Evolutionary conservation across 768 basidiomycete species (phyloP).

Genomic region (Leccinum olivaceopallidum): DNA sequence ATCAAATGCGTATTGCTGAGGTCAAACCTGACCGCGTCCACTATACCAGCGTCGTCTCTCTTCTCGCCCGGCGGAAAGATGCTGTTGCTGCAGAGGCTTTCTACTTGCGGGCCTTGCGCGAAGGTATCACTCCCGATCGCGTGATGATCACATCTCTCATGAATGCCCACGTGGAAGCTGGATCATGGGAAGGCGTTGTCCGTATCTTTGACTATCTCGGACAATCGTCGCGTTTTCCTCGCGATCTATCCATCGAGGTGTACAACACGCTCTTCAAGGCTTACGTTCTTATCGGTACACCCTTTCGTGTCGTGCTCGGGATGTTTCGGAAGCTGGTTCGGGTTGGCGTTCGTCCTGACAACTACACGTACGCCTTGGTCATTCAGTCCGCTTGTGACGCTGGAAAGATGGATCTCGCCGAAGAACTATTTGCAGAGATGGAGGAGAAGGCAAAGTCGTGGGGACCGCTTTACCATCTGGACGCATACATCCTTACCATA

Average conservation of each 20-base stretch:
- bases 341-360: slow-evolving; percentile 55
- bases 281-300: slow-evolving; percentile 78
- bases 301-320: slow-evolving; percentile 60
- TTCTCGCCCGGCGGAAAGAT: slow-evolving; percentile 64
- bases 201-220: slow-evolving; percentile 65
- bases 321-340: slow-evolving; percentile 60
- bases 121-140: slow-evolving; percentile 63
- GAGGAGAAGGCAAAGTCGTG: slow-evolving; percentile 41
- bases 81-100: slow-evolving; percentile 63
- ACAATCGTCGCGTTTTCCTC: slow-evolving; percentile 34
- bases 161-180: slow-evolving; percentile 80
- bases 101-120: slow-evolving; percentile 61
- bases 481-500: slow-evolving; percentile 66
- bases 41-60: slow-evolving; percentile 69
- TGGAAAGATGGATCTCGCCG: slow-evolving; percentile 61
- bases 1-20: slow-evolving; percentile 59
- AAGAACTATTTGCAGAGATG: slow-evolving; percentile 69
- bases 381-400: slow-evolving; percentile 83
- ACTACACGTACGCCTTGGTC: slow-evolving; percentile 67
- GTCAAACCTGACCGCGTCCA: slow-evolving; percentile 48
- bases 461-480: slow-evolving; percentile 43
- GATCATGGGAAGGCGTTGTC: slow-evolving; percentile 76
- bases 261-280: slow-evolving; percentile 84
- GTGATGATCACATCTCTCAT: slow-evolving; percentile 71
- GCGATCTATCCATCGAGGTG: slow-evolving; percentile 54